Evolutionary conservation across 768 basidiomycete species (phyloP).

Genomic region (Lentinula boryana): DNA sequence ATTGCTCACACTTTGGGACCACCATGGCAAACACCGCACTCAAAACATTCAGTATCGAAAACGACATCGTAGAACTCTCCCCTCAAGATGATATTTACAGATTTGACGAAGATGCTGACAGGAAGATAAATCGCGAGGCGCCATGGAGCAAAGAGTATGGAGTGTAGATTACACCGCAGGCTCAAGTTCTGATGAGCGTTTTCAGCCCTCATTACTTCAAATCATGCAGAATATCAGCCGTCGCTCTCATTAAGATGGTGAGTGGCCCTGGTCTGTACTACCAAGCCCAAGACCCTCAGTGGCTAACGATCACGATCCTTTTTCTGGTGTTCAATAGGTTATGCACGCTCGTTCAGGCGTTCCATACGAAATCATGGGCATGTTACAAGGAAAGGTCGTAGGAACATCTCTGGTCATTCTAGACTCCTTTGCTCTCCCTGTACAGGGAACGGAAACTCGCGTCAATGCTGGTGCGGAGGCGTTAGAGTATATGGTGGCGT

Average conservation of each 20-base stretch:
- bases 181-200: not conserved
- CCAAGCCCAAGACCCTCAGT: not conserved
- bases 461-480: conserved; percentile 96
- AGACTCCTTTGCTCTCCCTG: conserved; percentile 96
- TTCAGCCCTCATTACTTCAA: conserved; percentile 76
- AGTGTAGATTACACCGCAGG: not conserved
- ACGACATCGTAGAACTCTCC: conserved; percentile 64
- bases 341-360: conserved; percentile 98
- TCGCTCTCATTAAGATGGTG: conserved; percentile 95
- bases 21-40: conserved; percentile 40
- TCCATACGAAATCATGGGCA: conserved; percentile 97
- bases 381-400: conserved; percentile 96
- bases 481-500: conserved; percentile 98
- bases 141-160: conserved; percentile 85
- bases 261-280: not conserved
- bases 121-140: conserved; percentile 54
- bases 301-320: not conserved
- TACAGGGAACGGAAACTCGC: conserved; percentile 96
- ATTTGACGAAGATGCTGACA: conserved; percentile 67
- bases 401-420: conserved; percentile 77
- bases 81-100: conserved; percentile 78
- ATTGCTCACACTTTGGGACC: not conserved
- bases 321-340: conserved; percentile 52
- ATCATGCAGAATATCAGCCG: conserved; percentile 90
- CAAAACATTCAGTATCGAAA: conserved; percentile 67